A percentile compares a stretch with the other conserved stretches of the same genome.
Conservation (phyloP, 805 yeast genomes). For the Hanseniaspora vineae region DNA sequence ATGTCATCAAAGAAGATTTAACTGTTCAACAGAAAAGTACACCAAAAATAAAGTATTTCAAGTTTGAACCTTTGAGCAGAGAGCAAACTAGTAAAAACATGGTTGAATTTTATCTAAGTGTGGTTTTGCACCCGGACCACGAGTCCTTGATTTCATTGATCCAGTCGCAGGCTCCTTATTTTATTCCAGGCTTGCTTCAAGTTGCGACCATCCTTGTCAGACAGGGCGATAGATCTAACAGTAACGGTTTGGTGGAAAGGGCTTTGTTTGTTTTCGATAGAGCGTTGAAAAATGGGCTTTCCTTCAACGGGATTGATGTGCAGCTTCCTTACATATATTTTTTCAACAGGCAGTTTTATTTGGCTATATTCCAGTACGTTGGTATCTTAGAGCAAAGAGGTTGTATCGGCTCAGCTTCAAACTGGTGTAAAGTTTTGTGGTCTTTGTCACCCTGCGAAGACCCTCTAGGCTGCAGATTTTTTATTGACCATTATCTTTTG, state of each 20-base stretch:
- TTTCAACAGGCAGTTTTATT: conserved; percentile 64
- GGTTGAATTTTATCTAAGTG: conserved; percentile 47
- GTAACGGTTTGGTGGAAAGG: conserved; percentile 63
- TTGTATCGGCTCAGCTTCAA: conserved; percentile 63
- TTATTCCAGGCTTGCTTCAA: conserved; percentile 66
- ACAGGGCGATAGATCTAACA: conserved; percentile 59
- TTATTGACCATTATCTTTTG: conserved; percentile 68
- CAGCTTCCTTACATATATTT: conserved; percentile 67
- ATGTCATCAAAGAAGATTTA: conserved; percentile 32
- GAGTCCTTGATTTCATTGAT: conserved; percentile 47
- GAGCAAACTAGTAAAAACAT: conserved; percentile 25
- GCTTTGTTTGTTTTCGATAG: conserved; percentile 73
- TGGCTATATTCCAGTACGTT: conserved; percentile 62
- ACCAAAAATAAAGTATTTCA: conserved; percentile 31
- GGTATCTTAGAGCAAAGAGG: conserved; percentile 62
- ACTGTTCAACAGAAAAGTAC: conserved; percentile 29
- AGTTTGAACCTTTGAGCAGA: conserved; percentile 29
- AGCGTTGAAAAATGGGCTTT: conserved; percentile 47
- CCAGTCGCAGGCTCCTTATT: conserved; percentile 54
- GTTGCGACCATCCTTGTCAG: conserved; percentile 46
- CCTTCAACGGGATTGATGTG: conserved; percentile 38
- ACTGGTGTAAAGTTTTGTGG: conserved; percentile 57
- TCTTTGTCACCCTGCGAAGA: conserved; percentile 67
- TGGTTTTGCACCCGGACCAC: conserved; percentile 66
- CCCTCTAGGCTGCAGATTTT: conserved; percentile 73